These are phyloP conservation scores for Trichoderma koningii DNA, from an alignment of 2,329 filamentous ascomycete genomes.

Conservation along the genomic window DNA sequence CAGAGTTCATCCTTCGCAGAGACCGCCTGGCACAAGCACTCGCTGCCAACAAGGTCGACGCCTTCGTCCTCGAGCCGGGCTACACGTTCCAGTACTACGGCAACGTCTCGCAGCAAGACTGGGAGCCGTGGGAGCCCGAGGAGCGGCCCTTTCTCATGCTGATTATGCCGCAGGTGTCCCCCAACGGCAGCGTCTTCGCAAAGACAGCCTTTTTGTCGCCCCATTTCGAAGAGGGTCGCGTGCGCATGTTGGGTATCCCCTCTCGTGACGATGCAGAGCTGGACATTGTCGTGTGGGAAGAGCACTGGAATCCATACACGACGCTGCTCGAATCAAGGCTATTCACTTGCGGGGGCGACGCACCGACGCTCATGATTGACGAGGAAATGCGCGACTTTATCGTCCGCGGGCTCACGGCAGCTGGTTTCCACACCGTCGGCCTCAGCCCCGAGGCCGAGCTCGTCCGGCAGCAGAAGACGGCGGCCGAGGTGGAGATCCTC, in stretches of 20 bases:
- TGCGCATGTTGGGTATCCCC: constrained; percentile 60
- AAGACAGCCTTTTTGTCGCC: constrained; percentile 62
- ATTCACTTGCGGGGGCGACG: constrained; percentile 35
- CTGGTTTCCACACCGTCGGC: constrained; percentile 59
- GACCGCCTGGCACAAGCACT: constrained; percentile 59
- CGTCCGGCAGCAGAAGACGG: constrained; percentile 60
- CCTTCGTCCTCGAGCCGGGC: constrained; percentile 64
- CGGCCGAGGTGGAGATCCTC: constrained; percentile 58
- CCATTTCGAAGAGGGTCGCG: constrained; percentile 62
- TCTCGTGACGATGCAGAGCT: constrained; percentile 47
- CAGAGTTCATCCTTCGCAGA: constrained; percentile 58
- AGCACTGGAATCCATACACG: constrained; percentile 64
- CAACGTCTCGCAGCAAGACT: constrained; percentile 61
- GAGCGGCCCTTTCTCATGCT: constrained; percentile 66
- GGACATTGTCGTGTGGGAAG: constrained; percentile 61
- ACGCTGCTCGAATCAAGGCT: constrained; percentile 52
- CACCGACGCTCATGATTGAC: constrained; percentile 59
- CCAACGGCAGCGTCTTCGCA: constrained; percentile 48
- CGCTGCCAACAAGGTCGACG: constrained; percentile 53
- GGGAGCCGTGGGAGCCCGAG: constrained; percentile 67
- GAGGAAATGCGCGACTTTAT: constrained; percentile 68
- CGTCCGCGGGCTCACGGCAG: constrained; percentile 54
- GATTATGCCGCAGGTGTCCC: constrained; percentile 49
- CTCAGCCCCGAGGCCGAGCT: constrained; percentile 57
- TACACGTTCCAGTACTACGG: constrained; percentile 65